Evolutionary conservation across 805 yeast species (phyloP).

Genomic region (Nakazawaea ambrosiae): DNA sequence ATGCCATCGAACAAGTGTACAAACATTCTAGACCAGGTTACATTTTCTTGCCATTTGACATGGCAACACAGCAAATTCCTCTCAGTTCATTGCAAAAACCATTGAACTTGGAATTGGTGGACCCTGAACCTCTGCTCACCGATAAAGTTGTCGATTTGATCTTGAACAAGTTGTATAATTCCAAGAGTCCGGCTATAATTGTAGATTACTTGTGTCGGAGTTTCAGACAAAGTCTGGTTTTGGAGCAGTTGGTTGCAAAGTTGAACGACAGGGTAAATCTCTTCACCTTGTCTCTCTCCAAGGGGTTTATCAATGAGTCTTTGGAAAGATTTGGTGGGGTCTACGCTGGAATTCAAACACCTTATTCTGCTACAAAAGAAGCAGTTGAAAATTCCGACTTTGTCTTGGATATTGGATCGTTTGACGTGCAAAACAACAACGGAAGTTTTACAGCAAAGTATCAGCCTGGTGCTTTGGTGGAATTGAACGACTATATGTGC

Average conservation of each 20-base stretch:
- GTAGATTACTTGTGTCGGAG: conserved; percentile 34
- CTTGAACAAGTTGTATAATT: conserved; percentile 27
- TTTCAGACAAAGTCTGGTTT: conserved; percentile 26
- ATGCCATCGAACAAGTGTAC: conserved; percentile 49
- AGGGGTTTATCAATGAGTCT: conserved; percentile 33
- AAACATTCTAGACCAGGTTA: conserved; percentile 75
- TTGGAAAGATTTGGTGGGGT: conserved; percentile 37
- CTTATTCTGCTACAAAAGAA: conserved; percentile 21
- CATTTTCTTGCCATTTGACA: conserved; percentile 67
- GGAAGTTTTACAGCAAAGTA: conserved; percentile 7
- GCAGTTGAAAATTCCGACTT: conserved; percentile 21
- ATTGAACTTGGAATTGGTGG: conserved; percentile 17
- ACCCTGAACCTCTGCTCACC: conserved; percentile 19
- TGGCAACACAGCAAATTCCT: conserved; percentile 38
- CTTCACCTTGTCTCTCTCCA: conserved; percentile 31
- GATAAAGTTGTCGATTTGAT: conserved; percentile 23
- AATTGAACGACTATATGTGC: conserved; percentile 35
- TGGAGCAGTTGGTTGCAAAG: conserved; percentile 23
- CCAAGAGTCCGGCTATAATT: conserved; percentile 31
- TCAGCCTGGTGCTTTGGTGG: conserved; percentile 20
- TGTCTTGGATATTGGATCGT: conserved; percentile 25
- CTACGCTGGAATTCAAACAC: conserved; percentile 29
- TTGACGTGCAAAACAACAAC: conserved; percentile 13
- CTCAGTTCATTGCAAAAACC: conserved; percentile 27
- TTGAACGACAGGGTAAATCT: conserved; percentile 30